Evolutionary conservation across 2,329 filamentous ascomycete species (phyloP), one percentile per base, ranked within the genome.

Genomic region (Scortechinia acanthostroma): DNA sequence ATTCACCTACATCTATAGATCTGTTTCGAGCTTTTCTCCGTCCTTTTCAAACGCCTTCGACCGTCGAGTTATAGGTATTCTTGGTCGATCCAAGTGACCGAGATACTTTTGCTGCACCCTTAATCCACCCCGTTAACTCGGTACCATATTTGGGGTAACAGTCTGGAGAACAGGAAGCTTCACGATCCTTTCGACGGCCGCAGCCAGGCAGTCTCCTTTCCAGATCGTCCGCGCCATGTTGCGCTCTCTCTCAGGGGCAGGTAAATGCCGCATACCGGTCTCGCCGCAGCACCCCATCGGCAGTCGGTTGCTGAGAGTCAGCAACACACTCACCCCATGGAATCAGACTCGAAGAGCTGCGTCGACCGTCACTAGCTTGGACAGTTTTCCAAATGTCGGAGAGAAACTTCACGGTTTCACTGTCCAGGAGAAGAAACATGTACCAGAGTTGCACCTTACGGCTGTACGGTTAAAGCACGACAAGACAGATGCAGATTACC

Each of bases 381-480:
- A 40, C 13, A 40, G 20, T 19, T 40, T 40, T 17, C 35, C 35
- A 6, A 17, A 17, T 6, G 17, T 40, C 6, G 83, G 83, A 48
- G 76, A 83, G 54, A 74, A 77, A 55, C 66, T 87, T 42, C 77
- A 87, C 62, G 83, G 83, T 49, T 88, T 88, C 62, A 87, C 82
- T 0, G 66, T 88, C 43, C 69, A 78, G 55, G 74, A 83, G 49
- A 71, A 77, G 52, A 84, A 86, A 60, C 77, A 86, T 65, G 78
- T 88, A 5, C 80, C 82, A 1, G 84, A 88, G 60, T 68, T 88
- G 42, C 80, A 87, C 58, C 65, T 88, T 51, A 84, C 82, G 1
- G 84, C 84, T 4, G 62, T 87, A 30, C 77, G 82, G 49, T 71
- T 88, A 51, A 74, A 76, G 50, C 84, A 88, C 56, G 78, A 87